Evolutionary conservation across 176 grass and related monocot genomes (phyloP).

Genomic region (Dendrocalamus sinicus): DNA sequence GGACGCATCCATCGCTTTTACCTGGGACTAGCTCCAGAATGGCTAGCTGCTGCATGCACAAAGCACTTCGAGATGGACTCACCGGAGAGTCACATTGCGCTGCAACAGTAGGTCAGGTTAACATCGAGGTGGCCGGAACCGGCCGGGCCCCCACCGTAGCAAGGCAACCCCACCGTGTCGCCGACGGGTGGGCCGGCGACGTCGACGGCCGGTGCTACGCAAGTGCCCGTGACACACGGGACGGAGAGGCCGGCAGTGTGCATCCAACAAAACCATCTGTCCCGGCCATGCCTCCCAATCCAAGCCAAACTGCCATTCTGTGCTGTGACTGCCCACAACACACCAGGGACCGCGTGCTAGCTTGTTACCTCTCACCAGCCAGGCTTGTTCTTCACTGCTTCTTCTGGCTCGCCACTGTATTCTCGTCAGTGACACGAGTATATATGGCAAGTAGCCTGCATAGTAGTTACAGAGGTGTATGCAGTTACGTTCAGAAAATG

Average conservation of each 20-base stretch:
- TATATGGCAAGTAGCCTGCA: conserved; percentile 36
- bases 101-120: conserved; percentile 27
- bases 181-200: neutral
- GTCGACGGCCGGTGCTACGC: neutral
- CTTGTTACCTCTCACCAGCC: neutral
- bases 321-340: neutral
- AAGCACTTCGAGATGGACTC: conserved; percentile 19
- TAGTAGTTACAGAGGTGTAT: conserved; percentile 8
- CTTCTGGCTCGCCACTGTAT: neutral
- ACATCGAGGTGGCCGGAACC: conserved; percentile 13
- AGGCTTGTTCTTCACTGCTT: neutral
- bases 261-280: conserved; percentile 32
- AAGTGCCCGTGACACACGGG: conserved; percentile 42
- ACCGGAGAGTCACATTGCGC: conserved; percentile 20
- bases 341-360: conserved; percentile 36
- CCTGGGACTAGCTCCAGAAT: conserved; percentile 45
- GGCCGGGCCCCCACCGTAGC: neutral
- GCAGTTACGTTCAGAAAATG: conserved; percentile 11
- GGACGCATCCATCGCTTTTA: neutral
- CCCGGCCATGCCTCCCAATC: conserved; percentile 9
- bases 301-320: conserved; percentile 20
- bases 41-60: conserved; percentile 12
- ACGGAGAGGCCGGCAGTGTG: conserved; percentile 38
- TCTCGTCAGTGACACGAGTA: neutral
- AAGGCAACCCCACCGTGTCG: neutral